Percentiles rank a stretch among this genome's conserved stretches.
Evolutionary conservation across 352 stramenopile species (phyloP).

Genomic region (Phytopythium chamaehyphon): DNA sequence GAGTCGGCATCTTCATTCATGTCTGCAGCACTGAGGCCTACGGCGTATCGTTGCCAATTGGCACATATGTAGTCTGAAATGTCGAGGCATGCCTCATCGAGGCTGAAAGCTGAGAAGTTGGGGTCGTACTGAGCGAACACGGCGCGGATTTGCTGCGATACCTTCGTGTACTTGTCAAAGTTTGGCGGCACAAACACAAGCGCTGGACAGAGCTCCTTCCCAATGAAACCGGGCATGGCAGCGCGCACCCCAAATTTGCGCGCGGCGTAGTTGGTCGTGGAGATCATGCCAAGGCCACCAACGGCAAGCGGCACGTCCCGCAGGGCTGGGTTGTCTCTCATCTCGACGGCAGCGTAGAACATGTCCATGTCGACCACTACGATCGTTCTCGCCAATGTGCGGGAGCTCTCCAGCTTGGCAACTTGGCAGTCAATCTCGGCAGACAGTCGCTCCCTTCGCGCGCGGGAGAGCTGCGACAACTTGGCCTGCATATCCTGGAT

Average conservation of each 20-base stretch:
- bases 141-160: slow-evolving; percentile 62
- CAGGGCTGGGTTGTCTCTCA: slow-evolving; percentile 89
- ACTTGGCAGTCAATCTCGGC: slow-evolving; percentile 36
- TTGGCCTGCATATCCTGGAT: slow-evolving; percentile 73
- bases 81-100: slow-evolving; percentile 96
- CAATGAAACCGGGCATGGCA: slow-evolving; percentile 97
- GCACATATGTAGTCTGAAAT: slow-evolving; percentile 86
- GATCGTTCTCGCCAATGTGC: slow-evolving; percentile 63
- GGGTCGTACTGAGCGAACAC: slow-evolving; percentile 94
- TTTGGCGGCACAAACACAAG: slow-evolving; percentile 91
- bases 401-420: slow-evolving; percentile 50
- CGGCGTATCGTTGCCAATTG: slow-evolving; percentile 49
- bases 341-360: slow-evolving; percentile 96
- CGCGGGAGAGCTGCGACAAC: slow-evolving; percentile 47
- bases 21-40: not conserved
- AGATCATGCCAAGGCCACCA: slow-evolving; percentile 92
- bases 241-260: slow-evolving; percentile 92
- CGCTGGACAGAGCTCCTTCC: slow-evolving; percentile 91
- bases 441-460: slow-evolving; percentile 24
- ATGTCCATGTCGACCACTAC: slow-evolving; percentile 97
- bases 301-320: slow-evolving; percentile 90
- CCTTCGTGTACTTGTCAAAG: slow-evolving; percentile 89
- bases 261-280: slow-evolving; percentile 95
- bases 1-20: not conserved
- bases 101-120: slow-evolving; percentile 83